Evolutionary conservation across 805 yeast genomes (phyloP).

Genomic region (Grigorovia yakushimaensis): DNA sequence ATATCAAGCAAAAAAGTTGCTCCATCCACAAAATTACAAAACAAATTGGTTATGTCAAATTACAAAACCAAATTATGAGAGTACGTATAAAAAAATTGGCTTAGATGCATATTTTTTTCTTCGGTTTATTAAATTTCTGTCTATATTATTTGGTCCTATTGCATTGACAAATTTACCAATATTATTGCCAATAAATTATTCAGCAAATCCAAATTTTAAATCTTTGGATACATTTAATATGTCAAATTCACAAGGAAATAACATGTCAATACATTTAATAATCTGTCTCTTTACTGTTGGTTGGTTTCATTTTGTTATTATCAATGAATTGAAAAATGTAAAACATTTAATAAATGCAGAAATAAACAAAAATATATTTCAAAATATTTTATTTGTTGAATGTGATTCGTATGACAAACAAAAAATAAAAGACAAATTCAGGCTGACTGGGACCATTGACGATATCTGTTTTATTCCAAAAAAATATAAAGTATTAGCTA

Average conservation of each 20-base stretch:
- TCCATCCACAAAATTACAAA: neutral
- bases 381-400: constrained; percentile 31
- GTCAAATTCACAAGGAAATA: constrained; percentile 49
- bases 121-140: constrained; percentile 45
- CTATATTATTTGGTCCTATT: constrained; percentile 41
- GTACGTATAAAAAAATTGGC: constrained; percentile 38
- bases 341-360: constrained; percentile 39
- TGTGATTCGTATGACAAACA: constrained; percentile 37
- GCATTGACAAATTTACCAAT: constrained; percentile 49
- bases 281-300: constrained; percentile 45
- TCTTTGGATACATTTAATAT: constrained; percentile 56
- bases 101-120: constrained; percentile 68
- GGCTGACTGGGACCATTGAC: constrained; percentile 38
- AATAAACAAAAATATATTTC: constrained; percentile 25
- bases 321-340: constrained; percentile 43
- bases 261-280: constrained; percentile 54
- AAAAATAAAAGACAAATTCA: constrained; percentile 15
- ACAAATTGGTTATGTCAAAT: constrained; percentile 12
- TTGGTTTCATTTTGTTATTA: constrained; percentile 46
- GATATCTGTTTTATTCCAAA: constrained; percentile 50
- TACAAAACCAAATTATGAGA: constrained; percentile 31
- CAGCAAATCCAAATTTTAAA: constrained; percentile 13
- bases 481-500: constrained; percentile 32
- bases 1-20: constrained; percentile 42
- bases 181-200: constrained; percentile 52